phyloP scores from a whole-genome alignment of 345 rosid genomes.

The Salix purpurea region DNA sequence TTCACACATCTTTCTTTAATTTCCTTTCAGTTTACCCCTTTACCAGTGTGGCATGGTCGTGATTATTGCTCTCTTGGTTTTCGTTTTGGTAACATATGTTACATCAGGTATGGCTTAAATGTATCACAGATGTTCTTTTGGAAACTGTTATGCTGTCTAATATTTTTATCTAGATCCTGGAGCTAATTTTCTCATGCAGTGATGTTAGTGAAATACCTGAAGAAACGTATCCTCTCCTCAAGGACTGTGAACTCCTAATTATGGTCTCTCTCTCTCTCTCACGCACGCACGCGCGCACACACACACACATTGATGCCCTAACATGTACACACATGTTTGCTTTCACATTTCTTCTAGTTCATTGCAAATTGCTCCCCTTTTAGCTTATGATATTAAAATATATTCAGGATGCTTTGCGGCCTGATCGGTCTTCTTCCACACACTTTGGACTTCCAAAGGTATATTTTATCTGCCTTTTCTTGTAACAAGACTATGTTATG shows the following conservation, averaged over 20 bases:
- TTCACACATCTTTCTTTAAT: neutral
- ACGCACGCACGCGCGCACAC: neutral
- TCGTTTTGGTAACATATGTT: constrained; percentile 78
- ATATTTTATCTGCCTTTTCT: constrained; percentile 3
- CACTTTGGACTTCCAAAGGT: constrained; percentile 97
- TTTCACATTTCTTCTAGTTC: neutral
- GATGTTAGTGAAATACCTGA: constrained; percentile 89
- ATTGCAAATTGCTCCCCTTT: neutral
- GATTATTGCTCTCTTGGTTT: constrained; percentile 86
- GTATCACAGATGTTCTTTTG: neutral
- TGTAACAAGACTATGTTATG: neutral
- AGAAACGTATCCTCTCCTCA: constrained; percentile 79
- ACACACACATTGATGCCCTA: neutral
- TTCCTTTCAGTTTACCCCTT: constrained; percentile 60
- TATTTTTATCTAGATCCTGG: neutral
- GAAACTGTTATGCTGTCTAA: neutral
- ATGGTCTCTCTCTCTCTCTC: constrained; percentile 36
- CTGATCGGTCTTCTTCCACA: constrained; percentile 81
- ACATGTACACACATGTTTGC: neutral
- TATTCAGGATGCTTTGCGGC: constrained; percentile 79
- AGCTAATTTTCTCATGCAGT: constrained; percentile 36
- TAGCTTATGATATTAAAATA: constrained; percentile 1
- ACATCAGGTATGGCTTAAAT: constrained; percentile 56
- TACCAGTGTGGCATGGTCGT: constrained; percentile 94
- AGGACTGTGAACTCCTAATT: constrained; percentile 64